Base-by-base conservation (phyloP, 2,329 filamentous ascomycete genomes). In the Ascochyta pisi region DNA sequence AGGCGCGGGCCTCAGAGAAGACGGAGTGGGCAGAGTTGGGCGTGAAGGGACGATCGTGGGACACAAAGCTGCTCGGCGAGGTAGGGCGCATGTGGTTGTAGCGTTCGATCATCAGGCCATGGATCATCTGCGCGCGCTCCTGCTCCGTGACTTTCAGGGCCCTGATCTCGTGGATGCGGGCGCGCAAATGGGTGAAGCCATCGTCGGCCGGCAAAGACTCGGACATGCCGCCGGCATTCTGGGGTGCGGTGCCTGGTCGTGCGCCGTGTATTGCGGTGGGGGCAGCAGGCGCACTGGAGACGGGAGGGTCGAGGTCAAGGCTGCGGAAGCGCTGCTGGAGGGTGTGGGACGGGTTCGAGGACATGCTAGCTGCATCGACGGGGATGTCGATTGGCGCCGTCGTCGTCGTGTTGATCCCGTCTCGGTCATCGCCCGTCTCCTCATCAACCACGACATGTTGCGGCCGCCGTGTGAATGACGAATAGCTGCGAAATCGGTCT, bases 41-140 rank as follows among this genome's bases (percentile, higher is more conserved):
- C 3, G 75, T 77, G 49, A 69, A 70, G 13, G 75, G 74, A 26
- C 73, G 68, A 39, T 77, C 75, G 57, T 74, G 67, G 15, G 74
- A 76, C 39, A 71, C 46, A 41, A 76, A 72, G 66, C 74, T 77
- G 54, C 67, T 73, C 6, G 75, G 74, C 4, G 74, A 76, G 7
- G 69, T 70, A 12, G 75, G 73, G 10, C 74, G 66, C 57, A 76
- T 66, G 33, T 65, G 57, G 60, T 73, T 68, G 63, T 81, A 83
- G 49, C 78, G 75, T 61, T 80, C 77, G 42, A 75, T 81, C 80
- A 83, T 83, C 54, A 83, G 67, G 34, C 64, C 61, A 61, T 83
- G 81, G 70, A 83, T 80, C 63, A 76, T 69, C 54, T 70, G 71
- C n/a, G 81, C 81, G 61, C 81, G 81, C 60, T 82, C 81, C 50